Evolutionary conservation across 179 eudicot genomes (phyloP).

Genomic region (Patellifolia procumbens): DNA sequence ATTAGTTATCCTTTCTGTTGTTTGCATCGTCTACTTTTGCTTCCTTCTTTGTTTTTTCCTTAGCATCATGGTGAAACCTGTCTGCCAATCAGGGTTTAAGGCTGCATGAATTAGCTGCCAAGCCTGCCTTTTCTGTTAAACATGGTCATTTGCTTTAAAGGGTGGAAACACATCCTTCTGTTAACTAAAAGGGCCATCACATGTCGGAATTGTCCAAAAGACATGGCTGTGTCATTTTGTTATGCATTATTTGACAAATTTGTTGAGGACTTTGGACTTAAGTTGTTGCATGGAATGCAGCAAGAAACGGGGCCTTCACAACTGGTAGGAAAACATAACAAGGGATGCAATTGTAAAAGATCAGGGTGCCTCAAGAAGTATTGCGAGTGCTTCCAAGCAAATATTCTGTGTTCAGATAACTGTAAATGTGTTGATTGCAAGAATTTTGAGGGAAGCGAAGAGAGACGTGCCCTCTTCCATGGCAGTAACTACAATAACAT

Average conservation of each 20-base stretch:
- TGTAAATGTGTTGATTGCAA: constrained; percentile 75
- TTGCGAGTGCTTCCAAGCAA: constrained; percentile 79
- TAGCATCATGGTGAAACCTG: too few species aligned
- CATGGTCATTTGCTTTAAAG: too few species aligned
- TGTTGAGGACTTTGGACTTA: not conserved
- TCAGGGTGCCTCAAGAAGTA: constrained; percentile 77
- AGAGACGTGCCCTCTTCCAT: constrained; percentile 46
- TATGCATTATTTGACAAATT: not conserved
- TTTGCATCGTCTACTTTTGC: too few species aligned
- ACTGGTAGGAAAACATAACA: constrained; percentile 49
- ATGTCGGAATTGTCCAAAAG: not conserved
- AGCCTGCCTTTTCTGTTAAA: too few species aligned
- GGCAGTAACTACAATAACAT: constrained; percentile 36
- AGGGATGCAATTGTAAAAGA: constrained; percentile 75
- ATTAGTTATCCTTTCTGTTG: not conserved
- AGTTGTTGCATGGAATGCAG: constrained; percentile 35
- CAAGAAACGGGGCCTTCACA: constrained; percentile 36
- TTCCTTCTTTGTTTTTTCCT: too few species aligned
- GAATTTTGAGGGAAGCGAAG: constrained; percentile 72
- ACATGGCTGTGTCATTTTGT: not conserved
- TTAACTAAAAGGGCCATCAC: not conserved
- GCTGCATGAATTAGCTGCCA: too few species aligned
- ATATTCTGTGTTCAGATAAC: constrained; percentile 64
- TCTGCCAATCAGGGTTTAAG: too few species aligned
- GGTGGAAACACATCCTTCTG: not conserved